These are phyloP conservation scores for Rhodotorula paludigena DNA, from an alignment of 768 basidiomycete species.

Conservation along the genomic window DNA sequence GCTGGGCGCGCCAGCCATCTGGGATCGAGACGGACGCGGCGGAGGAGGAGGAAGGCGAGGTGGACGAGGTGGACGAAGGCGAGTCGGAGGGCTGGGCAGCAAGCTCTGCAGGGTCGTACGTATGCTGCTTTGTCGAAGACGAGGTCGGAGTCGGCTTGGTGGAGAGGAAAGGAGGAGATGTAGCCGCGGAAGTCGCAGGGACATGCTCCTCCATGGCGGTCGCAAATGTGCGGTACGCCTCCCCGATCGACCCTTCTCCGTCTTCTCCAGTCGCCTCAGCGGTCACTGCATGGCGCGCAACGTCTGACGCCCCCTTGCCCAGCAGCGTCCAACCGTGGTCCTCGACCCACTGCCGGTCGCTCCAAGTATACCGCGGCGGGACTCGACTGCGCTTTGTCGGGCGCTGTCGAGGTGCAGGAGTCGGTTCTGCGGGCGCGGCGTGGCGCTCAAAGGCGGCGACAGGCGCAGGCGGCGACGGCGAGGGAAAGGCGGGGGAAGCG, in stretches of 20 bases:
- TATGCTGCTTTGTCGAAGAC: not conserved
- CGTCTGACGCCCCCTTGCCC: not conserved
- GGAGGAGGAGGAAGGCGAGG: not conserved
- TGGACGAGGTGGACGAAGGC: not conserved
- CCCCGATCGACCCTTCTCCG: too few species aligned
- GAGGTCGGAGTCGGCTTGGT: too few species aligned
- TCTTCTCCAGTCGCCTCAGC: not conserved
- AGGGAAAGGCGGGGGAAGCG: too few species aligned
- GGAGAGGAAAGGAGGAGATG: not conserved
- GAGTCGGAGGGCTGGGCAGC: not conserved
- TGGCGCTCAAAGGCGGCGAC: too few species aligned
- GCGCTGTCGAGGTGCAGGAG: too few species aligned
- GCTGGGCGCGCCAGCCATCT: constrained; percentile 20
- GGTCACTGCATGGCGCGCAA: too few species aligned
- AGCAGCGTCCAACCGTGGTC: constrained; percentile 16
- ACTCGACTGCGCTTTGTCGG: too few species aligned
- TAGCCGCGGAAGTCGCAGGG: too few species aligned
- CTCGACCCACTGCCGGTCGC: constrained; percentile 8
- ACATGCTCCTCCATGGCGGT: too few species aligned
- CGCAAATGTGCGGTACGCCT: too few species aligned
- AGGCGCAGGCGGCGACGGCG: too few species aligned
- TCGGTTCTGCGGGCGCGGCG: too few species aligned
- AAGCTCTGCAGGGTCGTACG: not conserved
- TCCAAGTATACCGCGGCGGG: not conserved
- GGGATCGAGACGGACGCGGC: constrained; percentile 8